phyloP scores from a whole-genome alignment of 805 yeast genomes.

The Ogataea kodamae region DNA sequence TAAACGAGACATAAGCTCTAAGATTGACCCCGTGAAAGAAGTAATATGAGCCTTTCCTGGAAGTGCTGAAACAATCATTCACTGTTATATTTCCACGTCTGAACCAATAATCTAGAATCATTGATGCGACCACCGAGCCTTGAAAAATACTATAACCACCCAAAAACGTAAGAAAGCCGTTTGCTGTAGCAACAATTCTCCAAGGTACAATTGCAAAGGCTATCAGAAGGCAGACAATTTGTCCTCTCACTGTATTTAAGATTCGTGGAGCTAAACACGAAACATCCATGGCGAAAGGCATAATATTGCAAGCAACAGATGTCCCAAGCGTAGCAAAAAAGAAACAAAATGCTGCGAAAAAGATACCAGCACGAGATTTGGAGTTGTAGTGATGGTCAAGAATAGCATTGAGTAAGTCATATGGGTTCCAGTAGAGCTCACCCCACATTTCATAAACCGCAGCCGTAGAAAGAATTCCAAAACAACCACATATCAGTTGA shows the following conservation, averaged over 20 bases:
- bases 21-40: slow-evolving; percentile 17
- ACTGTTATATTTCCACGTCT: slow-evolving; percentile 19
- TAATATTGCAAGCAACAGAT: slow-evolving; percentile 26
- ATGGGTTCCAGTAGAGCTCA: slow-evolving; percentile 29
- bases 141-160: slow-evolving; percentile 22
- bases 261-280: slow-evolving; percentile 27
- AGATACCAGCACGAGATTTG: slow-evolving; percentile 28
- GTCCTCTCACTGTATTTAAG: slow-evolving; percentile 25
- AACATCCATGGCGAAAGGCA: slow-evolving; percentile 26
- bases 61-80: slow-evolving; percentile 15
- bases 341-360: slow-evolving; percentile 18
- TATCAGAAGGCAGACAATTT: slow-evolving; percentile 16
- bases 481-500: slow-evolving; percentile 13
- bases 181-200: slow-evolving; percentile 19
- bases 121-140: slow-evolving; percentile 19
- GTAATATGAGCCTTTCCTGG: slow-evolving; percentile 15
- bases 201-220: slow-evolving; percentile 25
- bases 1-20: slow-evolving; percentile 2
- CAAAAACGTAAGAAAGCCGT: slow-evolving; percentile 20
- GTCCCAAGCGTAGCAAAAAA: slow-evolving; percentile 29
- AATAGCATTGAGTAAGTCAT: slow-evolving; percentile 26
- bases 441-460: slow-evolving; percentile 19
- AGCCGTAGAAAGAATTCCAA: slow-evolving; percentile 20
- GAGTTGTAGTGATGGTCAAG: slow-evolving; percentile 27
- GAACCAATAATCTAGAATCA: slow-evolving; percentile 20